phyloP scores from a whole-genome alignment of 129 eudicot genomes.

The Pulicaria dysenterica region DNA sequence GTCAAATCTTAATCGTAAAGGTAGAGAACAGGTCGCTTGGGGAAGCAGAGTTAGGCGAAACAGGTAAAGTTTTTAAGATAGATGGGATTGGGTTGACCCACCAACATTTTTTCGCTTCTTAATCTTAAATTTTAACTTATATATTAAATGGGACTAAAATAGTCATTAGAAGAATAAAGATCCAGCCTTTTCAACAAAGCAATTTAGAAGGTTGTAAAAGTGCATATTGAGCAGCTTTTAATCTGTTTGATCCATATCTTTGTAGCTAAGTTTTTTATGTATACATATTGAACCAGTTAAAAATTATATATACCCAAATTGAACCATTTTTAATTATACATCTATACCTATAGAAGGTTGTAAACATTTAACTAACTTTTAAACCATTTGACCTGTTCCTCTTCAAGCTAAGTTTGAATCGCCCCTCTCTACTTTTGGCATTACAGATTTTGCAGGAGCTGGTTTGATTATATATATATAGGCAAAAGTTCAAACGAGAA shows the following conservation, averaged over 20 bases:
- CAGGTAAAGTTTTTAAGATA: not conserved
- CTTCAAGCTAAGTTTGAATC: not conserved
- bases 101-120: constrained; percentile 1
- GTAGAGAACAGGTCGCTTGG: not conserved
- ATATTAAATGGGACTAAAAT: not conserved
- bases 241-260: not conserved
- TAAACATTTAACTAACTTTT: too few species aligned
- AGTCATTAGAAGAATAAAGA: not conserved
- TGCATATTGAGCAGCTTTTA: not conserved
- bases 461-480: not conserved
- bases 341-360: too few species aligned
- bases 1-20: not conserved
- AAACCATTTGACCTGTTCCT: too few species aligned
- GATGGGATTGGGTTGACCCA: not conserved
- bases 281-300: not conserved
- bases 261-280: not conserved
- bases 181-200: not conserved
- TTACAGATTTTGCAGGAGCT: not conserved
- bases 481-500: too few species aligned
- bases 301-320: not conserved
- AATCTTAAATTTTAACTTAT: not conserved
- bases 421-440: not conserved
- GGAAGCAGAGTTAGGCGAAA: constrained; percentile 1
- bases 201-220: not conserved
- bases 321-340: not conserved